Conservation (phyloP, 257 asterid species). For the Echium plantagineum region DNA sequence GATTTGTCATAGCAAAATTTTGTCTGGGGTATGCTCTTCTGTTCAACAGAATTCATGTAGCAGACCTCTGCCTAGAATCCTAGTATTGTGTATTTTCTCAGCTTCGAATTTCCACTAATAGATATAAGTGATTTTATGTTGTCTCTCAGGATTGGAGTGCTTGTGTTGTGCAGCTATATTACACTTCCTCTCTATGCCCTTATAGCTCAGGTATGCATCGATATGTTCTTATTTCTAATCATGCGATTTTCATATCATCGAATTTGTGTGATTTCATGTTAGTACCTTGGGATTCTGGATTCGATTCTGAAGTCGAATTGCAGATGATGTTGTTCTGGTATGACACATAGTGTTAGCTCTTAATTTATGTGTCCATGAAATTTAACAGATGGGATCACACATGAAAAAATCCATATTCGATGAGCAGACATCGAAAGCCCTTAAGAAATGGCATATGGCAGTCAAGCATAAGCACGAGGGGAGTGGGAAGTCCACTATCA, state of each 20-base stretch:
- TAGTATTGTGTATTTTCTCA: not conserved
- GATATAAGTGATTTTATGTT: not conserved
- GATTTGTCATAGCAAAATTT: conserved; percentile 2
- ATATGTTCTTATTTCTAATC: not conserved
- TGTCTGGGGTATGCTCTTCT: not conserved
- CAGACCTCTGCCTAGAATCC: not conserved
- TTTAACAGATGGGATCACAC: conserved; percentile 67
- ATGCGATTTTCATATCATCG: no score
- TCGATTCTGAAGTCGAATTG: not conserved
- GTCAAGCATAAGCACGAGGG: conserved; percentile 60
- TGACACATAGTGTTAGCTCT: not conserved
- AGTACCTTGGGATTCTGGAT: not conserved
- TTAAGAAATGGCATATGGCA: conserved; percentile 87
- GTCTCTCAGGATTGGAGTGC: conserved; percentile 4
- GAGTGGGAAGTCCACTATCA: conserved; percentile 39
- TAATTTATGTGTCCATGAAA: not conserved
- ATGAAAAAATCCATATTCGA: conserved; percentile 85
- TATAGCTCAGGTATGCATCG: not conserved
- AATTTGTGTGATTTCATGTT: not conserved
- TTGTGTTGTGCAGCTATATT: conserved; percentile 3
- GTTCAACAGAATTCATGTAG: not conserved
- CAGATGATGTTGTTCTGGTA: not conserved
- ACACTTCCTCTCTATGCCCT: conserved; percentile 3
- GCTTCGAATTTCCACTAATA: not conserved
- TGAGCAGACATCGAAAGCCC: conserved; percentile 84